A percentile compares a stretch with the other conserved stretches of the same genome.
These are phyloP conservation scores for Porcisia hertigi DNA, from an alignment of 208 protist species.

Conservation along the genomic window DNA sequence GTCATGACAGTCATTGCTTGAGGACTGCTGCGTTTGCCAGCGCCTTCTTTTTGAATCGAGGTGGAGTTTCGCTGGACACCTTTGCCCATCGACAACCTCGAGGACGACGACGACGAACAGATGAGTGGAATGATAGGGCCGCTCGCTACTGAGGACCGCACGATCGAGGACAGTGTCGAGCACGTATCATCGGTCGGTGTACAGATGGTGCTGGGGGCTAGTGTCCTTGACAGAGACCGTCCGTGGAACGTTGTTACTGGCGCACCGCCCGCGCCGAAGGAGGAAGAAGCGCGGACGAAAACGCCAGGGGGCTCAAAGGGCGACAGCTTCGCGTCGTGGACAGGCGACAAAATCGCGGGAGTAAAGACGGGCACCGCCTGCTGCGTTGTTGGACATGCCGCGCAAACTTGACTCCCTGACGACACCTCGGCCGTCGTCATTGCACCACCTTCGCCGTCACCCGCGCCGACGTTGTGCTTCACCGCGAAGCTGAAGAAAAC, in stretches of 20 bases:
- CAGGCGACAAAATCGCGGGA: not conserved
- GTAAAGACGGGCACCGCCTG: not conserved
- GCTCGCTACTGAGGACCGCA: constrained; percentile 36
- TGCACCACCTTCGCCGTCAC: not conserved
- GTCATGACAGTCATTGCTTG: constrained; percentile 3
- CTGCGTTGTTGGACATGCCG: not conserved
- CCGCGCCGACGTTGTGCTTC: not conserved
- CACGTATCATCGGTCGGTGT: constrained; percentile 3
- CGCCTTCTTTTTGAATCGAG: constrained; percentile 6
- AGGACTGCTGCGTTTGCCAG: not conserved
- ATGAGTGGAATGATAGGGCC: constrained; percentile 26
- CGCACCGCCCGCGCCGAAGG: not conserved
- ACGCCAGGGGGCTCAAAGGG: not conserved
- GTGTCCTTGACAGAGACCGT: not conserved
- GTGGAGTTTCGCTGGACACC: constrained; percentile 5
- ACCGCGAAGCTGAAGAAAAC: not conserved
- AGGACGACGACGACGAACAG: constrained; percentile 5
- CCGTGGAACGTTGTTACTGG: not conserved
- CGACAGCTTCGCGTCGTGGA: not conserved
- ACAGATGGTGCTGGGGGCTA: not conserved
- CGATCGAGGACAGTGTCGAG: constrained; percentile 41
- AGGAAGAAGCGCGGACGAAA: not conserved
- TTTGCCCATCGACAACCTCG: constrained; percentile 16
- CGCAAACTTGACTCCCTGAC: not conserved
- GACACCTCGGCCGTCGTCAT: not conserved